These are phyloP conservation scores for Aurantiochytrium sp. DNA, from an alignment of 108 stramenopile species.

Conservation along the genomic window DNA sequence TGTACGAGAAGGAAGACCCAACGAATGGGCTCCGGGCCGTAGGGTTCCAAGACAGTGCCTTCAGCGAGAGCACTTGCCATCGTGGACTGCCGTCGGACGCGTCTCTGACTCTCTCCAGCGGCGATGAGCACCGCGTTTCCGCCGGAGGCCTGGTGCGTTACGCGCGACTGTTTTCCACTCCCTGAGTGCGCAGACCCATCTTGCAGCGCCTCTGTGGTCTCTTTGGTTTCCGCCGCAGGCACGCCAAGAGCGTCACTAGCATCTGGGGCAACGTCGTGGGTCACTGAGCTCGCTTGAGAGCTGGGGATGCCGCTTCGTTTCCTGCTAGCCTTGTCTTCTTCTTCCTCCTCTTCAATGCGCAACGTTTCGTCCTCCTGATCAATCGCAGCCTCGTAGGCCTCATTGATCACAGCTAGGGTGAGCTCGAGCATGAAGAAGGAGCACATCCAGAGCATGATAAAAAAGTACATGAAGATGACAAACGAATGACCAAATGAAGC, in stretches of 20 bases:
- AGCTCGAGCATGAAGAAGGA: constrained; percentile 61
- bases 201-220: no score
- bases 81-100: neutral
- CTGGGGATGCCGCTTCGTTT: neutral
- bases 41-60: neutral
- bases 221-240: no score
- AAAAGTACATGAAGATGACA: constrained; percentile 43
- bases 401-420: constrained; percentile 58
- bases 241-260: no score
- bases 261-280: neutral
- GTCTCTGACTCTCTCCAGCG: no score
- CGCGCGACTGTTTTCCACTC: no score
- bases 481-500: constrained; percentile 30
- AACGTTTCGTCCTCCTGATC: constrained; percentile 23
- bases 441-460: constrained; percentile 51
- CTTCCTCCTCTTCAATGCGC: constrained; percentile 28
- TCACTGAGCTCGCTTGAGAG: neutral
- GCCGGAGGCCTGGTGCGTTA: no score
- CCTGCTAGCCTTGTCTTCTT: neutral
- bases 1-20: neutral
- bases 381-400: constrained; percentile 39
- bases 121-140: no score
- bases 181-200: no score
- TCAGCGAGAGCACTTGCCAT: neutral
- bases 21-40: neutral